Conservation (phyloP, 164 flowering plant genomes). For the Nelumbo lutea region DNA sequence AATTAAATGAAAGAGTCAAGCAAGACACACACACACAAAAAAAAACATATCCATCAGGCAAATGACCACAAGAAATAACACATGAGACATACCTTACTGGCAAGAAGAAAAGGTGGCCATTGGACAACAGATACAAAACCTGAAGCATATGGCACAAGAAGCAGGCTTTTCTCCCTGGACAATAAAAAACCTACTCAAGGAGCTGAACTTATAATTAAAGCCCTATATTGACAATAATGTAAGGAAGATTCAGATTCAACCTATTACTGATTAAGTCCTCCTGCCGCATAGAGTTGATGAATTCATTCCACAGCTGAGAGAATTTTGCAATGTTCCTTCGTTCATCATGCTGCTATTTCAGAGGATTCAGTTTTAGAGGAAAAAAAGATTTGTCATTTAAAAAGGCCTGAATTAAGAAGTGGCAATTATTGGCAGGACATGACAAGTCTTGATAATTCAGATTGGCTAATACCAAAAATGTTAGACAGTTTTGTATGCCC, state of each 20-base stretch:
- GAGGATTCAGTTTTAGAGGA: conserved; percentile 1
- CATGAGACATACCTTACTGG: conserved; percentile 68
- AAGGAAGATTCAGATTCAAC: conserved; percentile 32
- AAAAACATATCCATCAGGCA: background rate
- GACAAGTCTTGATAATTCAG: background rate
- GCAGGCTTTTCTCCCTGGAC: conserved; percentile 74
- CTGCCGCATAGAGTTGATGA: conserved; percentile 63
- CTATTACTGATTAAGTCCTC: conserved; percentile 83
- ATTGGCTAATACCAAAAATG: background rate
- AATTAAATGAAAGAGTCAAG: conserved; percentile 10
- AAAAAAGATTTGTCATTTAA: background rate
- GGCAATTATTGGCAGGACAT: background rate
- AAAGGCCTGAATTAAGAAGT: background rate
- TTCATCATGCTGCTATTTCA: conserved; percentile 42
- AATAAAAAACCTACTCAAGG: conserved; percentile 10
- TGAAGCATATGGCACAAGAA: conserved; percentile 77
- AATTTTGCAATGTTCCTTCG: conserved; percentile 62
- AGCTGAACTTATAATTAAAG: conserved; percentile 1
- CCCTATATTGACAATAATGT: background rate
- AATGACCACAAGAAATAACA: background rate
- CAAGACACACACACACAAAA: background rate
- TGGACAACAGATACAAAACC: conserved; percentile 65
- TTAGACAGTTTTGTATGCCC: too few species aligned
- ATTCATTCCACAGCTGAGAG: conserved; percentile 93
- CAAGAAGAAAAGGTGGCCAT: conserved; percentile 98